Conservation (phyloP, 345 rosid species). For the Diplotaxis tenuifolia region DNA sequence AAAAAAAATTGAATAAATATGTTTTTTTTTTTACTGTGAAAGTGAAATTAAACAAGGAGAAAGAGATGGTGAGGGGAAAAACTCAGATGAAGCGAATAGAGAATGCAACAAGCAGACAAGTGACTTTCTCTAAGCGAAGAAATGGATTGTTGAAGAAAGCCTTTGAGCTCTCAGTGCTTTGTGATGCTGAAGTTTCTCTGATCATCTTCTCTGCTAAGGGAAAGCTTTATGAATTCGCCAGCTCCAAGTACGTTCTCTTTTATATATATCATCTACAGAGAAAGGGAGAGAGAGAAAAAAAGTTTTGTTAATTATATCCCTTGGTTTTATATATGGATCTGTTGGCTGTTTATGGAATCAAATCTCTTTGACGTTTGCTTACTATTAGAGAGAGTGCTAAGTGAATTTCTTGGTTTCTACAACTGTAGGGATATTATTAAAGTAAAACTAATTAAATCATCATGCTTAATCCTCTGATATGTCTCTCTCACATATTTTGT, state of each 20-base stretch:
- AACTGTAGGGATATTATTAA: slow-evolving; percentile 35
- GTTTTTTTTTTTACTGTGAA: background rate
- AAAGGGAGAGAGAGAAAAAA: background rate
- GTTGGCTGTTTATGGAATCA: slow-evolving; percentile 17
- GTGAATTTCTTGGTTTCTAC: slow-evolving; percentile 32
- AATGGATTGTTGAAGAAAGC: slow-evolving; percentile 77
- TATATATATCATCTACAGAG: background rate
- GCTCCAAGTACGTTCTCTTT: slow-evolving; percentile 45
- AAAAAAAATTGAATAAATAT: background rate
- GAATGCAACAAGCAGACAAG: slow-evolving; percentile 78
- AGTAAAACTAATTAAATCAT: slow-evolving; percentile 30
- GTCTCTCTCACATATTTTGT: slow-evolving; percentile 9
- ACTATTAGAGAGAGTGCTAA: background rate
- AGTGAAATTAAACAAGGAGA: background rate
- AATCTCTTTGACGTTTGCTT: slow-evolving; percentile 27
- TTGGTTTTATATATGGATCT: slow-evolving; percentile 10
- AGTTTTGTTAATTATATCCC: background rate
- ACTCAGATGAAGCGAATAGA: slow-evolving; percentile 77
- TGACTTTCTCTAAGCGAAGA: slow-evolving; percentile 74
- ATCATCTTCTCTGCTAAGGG: slow-evolving; percentile 75
- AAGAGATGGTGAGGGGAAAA: slow-evolving; percentile 71
- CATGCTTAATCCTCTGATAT: slow-evolving; percentile 10
- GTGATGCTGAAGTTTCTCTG: slow-evolving; percentile 76
- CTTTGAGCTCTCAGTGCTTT: slow-evolving; percentile 73
- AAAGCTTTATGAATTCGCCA: slow-evolving; percentile 65